A percentile compares a stretch with the other conserved stretches of the same genome.
phyloP scores from a whole-genome alignment of 169 alveolate genomes.

The Plasmodium berghei region DNA sequence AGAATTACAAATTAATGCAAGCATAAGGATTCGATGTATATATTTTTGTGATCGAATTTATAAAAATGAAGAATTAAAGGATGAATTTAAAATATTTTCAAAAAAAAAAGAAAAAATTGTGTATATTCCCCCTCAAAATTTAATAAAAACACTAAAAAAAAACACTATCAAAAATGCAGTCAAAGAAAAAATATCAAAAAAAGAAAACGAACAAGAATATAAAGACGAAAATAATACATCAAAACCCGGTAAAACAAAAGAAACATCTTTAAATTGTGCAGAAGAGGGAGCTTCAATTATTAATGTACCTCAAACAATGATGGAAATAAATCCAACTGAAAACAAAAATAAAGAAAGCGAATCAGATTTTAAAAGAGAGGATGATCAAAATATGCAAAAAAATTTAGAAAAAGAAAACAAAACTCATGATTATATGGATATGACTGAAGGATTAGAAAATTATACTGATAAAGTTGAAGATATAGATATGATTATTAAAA shows the following conservation, averaged over 20 bases:
- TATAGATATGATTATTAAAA: neutral
- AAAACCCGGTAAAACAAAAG: no score
- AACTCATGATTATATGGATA: neutral
- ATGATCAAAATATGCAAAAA: neutral
- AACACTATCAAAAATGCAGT: slow-evolving; percentile 20
- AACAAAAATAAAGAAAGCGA: neutral
- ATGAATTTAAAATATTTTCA: slow-evolving; percentile 54
- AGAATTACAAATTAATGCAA: slow-evolving; percentile 96
- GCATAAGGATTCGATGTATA: slow-evolving; percentile 96
- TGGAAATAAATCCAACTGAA: neutral
- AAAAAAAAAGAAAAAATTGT: slow-evolving; percentile 50
- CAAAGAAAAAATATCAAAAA: slow-evolving; percentile 4
- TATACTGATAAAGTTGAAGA: neutral
- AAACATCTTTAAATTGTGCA: neutral
- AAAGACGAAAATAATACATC: neutral
- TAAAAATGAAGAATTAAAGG: slow-evolving; percentile 88
- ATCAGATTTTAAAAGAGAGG: neutral
- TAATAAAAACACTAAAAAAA: slow-evolving; percentile 37
- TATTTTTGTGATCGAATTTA: slow-evolving; percentile 96
- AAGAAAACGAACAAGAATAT: neutral
- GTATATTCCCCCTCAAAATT: slow-evolving; percentile 36
- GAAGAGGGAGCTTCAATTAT: neutral
- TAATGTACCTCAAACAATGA: neutral
- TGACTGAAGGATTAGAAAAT: neutral
- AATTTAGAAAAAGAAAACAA: neutral